Percentiles rank a stretch among this genome's conserved stretches.
Conservation (phyloP, 768 basidiomycete species). For the Daedalea quercina region DNA sequence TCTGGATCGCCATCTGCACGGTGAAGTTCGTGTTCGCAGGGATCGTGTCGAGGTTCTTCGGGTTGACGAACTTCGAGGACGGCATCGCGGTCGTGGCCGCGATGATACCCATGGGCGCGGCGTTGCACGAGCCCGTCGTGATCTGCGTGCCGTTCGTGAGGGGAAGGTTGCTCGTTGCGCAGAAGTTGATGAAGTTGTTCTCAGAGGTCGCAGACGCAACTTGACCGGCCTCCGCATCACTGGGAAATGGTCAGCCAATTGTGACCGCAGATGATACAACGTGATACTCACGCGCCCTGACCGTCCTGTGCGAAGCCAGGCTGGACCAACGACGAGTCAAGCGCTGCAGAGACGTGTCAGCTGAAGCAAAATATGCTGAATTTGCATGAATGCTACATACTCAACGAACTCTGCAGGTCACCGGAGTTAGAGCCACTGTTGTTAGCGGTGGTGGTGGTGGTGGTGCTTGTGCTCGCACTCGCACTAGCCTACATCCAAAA, state of each 20-base stretch:
- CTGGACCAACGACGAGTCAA: constrained; percentile 41
- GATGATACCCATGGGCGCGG: constrained; percentile 55
- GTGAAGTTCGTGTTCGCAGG: constrained; percentile 47
- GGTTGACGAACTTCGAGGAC: constrained; percentile 44
- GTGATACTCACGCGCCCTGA: constrained; percentile 23
- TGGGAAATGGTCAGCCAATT: not conserved
- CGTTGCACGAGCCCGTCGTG: constrained; percentile 51
- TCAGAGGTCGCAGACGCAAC: constrained; percentile 42
- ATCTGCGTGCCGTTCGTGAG: constrained; percentile 40
- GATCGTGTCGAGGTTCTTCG: constrained; percentile 39
- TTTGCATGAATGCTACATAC: not conserved
- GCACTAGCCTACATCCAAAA: too few relatives aligned
- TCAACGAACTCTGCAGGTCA: constrained; percentile 8
- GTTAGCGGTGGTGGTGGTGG: constrained; percentile 1
- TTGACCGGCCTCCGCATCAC: constrained; percentile 33
- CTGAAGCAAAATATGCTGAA: not conserved
- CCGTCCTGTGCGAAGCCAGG: constrained; percentile 43
- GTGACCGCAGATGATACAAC: not conserved
- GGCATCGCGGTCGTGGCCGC: constrained; percentile 48
- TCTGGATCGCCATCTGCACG: constrained; percentile 41
- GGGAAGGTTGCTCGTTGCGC: constrained; percentile 28
- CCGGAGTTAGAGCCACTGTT: constrained; percentile 10
- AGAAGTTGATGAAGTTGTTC: constrained; percentile 68
- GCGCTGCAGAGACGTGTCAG: constrained; percentile 11
- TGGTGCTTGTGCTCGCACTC: not conserved